Evolutionary conservation across 2,329 filamentous ascomycete genomes (phyloP), one percentile per base, ranked within the genome.

Genomic region (Aspergillus phoenicis): DNA sequence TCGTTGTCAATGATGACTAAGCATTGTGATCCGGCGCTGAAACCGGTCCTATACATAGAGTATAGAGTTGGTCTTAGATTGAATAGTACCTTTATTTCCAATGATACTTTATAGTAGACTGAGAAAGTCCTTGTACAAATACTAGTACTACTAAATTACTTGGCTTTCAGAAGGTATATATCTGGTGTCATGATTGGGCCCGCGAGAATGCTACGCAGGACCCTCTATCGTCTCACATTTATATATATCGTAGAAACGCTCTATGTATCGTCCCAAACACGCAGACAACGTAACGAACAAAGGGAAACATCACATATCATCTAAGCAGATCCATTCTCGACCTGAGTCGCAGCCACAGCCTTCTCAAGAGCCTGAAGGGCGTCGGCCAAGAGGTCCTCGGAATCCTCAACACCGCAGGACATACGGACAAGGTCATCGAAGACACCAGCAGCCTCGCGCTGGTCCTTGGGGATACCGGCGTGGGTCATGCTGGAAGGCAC

Each of bases 401-500:
- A 86, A 72, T 99, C 95, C 80, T 99, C 95, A 58, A 99, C 87
- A 71, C 95, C 95, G 75, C 93, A 97, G 83, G 92, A 96, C 62
- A 99, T 83, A 66, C 95, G 86, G 30, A 99, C 91, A 7, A 99
- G 85, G 76, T 99, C 95, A 74, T 99, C 95, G 72, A 89, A 98
- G 33, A 99, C 93, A 63, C 95, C 95, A 0, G 95, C 93, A 3
- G 89, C 90, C 83, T 99, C 95, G 60, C 95, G 85, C 82, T 96
- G 88, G 63, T 93, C 93, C 75, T 85, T 87, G 53, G 95, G 95
- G 67, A 99, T 99, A 61, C 94, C 95, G 24, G 93, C 91, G 78
- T 99, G 95, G 17, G 95, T 99, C 95, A 99, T 99, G 79, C 88
- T 91, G 70, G 91, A 91, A 22, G 95, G 95, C 2, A 99, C 87